Conservation (phyloP, 1,284 basidiomycete species). For the Stereum hirsutum region DNA sequence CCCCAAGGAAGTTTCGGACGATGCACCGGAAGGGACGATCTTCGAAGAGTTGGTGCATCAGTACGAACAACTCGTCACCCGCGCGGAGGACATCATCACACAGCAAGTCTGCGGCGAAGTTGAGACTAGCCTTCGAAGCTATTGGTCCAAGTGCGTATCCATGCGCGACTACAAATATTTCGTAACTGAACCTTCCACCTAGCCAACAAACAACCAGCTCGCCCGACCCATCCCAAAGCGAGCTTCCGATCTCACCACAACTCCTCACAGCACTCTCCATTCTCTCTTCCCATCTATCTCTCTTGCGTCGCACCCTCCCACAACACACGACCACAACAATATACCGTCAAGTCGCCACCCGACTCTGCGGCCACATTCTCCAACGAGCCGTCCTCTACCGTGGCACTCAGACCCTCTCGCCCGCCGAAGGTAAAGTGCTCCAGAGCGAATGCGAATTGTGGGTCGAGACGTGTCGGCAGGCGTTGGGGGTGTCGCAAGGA, state of each 20-base stretch:
- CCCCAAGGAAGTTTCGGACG: constrained; percentile 23
- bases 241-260: constrained; percentile 51
- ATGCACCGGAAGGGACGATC: constrained; percentile 51
- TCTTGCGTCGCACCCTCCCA: constrained; percentile 54
- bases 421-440: constrained; percentile 45
- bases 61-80: constrained; percentile 50
- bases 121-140: no score
- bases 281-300: constrained; percentile 63
- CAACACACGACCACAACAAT: constrained; percentile 41
- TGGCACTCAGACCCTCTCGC: constrained; percentile 49
- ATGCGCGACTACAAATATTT: no score
- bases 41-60: constrained; percentile 66
- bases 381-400: constrained; percentile 78
- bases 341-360: constrained; percentile 62
- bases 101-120: constrained; percentile 76
- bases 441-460: constrained; percentile 68
- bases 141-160: no score
- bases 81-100: constrained; percentile 83
- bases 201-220: constrained; percentile 7
- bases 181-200: not conserved
- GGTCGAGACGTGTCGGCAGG: constrained; percentile 63
- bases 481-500: constrained; percentile 28
- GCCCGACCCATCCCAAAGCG: constrained; percentile 20
- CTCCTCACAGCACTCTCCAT: constrained; percentile 65
- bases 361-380: constrained; percentile 64